Conservation (phyloP, 192 early-diverging fungal species). For the Podila minutissima region DNA sequence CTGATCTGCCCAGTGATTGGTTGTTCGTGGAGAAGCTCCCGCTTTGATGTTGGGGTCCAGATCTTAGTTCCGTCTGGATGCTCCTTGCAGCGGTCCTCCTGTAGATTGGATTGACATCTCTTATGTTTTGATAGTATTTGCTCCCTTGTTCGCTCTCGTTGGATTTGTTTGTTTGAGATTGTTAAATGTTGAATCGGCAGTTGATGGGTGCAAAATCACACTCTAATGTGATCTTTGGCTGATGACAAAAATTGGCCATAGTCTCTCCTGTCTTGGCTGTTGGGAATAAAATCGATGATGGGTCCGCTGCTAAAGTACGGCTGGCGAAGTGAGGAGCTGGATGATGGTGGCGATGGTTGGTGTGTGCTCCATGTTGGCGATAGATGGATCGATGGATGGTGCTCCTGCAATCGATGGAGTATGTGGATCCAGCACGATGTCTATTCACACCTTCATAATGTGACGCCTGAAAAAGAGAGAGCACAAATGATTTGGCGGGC, state of each 20-base stretch:
- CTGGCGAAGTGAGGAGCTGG: background rate
- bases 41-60: too few species aligned
- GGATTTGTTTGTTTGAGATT: too few species aligned
- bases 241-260: slow-evolving; percentile 4
- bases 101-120: too few species aligned
- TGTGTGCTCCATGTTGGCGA: background rate
- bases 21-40: too few species aligned
- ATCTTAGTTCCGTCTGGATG: too few species aligned
- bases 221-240: background rate
- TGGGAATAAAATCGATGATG: background rate
- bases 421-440: background rate
- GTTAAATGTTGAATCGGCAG: too few species aligned
- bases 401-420: background rate
- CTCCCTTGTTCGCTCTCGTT: too few species aligned
- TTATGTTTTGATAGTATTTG: too few species aligned
- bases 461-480: slow-evolving; percentile 4
- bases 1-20: too few species aligned
- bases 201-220: too few species aligned
- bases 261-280: background rate
- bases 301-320: background rate
- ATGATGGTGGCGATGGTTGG: background rate
- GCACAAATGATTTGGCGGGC: background rate
- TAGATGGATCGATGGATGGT: slow-evolving; percentile 10
- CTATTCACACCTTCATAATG: slow-evolving; percentile 10
- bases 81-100: too few species aligned